phyloP scores from a whole-genome alignment of 2,329 filamentous ascomycete species.

The Penicillium sp. region DNA sequence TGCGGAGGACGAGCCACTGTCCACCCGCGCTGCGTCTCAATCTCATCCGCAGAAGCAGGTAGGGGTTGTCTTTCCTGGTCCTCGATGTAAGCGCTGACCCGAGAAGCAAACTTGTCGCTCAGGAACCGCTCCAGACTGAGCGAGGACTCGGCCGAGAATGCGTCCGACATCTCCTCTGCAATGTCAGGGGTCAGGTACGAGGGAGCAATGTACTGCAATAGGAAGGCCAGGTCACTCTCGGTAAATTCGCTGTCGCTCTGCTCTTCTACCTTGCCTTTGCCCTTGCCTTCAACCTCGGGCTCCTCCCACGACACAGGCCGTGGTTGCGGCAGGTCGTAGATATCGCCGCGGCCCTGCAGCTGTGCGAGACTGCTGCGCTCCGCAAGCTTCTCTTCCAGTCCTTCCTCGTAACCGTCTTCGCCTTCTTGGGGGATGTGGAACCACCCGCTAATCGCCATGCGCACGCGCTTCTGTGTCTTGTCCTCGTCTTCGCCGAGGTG shows the following conservation, averaged over 20 bases:
- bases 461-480: conserved; percentile 60
- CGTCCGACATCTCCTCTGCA: conserved; percentile 72
- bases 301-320: conserved; percentile 47
- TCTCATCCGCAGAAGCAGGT: conserved; percentile 47
- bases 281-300: conserved; percentile 40
- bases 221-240: conserved; percentile 78
- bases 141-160: conserved; percentile 78
- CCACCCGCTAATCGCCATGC: conserved; percentile 99
- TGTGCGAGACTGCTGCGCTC: conserved; percentile 90
- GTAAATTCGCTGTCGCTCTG: conserved; percentile 61
- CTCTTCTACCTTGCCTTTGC: conserved; percentile 40
- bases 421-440: conserved; percentile 96
- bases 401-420: conserved; percentile 85
- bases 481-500: conserved; percentile 59
- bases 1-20: conserved; percentile 81
- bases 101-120: conserved; percentile 68
- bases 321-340: conserved; percentile 75
- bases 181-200: conserved; percentile 91
- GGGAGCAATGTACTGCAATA: conserved; percentile 85
- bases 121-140: conserved; percentile 78
- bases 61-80: conserved; percentile 55
- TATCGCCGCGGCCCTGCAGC: conserved; percentile 83
- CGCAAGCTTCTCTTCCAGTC: conserved; percentile 81
- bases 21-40: conserved; percentile 62
- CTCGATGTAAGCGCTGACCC: conserved; percentile 68